These are phyloP conservation scores for Rhizophora apiculata DNA, from an alignment of 345 rosid species.

Conservation along the genomic window DNA sequence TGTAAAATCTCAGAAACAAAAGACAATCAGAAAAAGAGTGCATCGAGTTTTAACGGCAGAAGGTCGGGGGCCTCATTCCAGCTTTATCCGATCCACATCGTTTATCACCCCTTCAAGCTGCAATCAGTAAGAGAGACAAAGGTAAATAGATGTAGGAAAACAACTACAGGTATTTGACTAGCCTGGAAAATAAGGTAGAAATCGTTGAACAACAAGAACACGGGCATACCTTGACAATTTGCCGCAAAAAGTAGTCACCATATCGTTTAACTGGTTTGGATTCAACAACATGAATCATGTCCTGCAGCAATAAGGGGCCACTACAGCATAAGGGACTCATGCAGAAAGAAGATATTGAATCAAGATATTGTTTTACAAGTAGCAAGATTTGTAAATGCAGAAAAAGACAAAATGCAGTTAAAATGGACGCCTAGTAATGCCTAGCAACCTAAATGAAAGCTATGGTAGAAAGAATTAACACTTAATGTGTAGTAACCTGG, in stretches of 20 bases:
- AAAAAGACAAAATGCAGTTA: too few species aligned
- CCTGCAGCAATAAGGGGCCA: slow-evolving; percentile 44
- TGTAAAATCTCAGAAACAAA: not conserved
- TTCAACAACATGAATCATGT: slow-evolving; percentile 77
- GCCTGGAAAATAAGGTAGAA: not conserved
- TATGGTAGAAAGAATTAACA: too few species aligned
- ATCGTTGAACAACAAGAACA: not conserved
- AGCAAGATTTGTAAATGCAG: too few species aligned
- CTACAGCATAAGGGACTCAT: not conserved
- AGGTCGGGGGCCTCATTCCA: slow-evolving; percentile 44
- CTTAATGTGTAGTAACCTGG: too few species aligned
- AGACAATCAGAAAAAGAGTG: not conserved
- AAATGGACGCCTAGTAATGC: too few species aligned
- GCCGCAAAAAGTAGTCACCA: slow-evolving; percentile 92
- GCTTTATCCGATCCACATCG: slow-evolving; percentile 72
- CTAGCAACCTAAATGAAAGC: too few species aligned
- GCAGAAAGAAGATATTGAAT: too few species aligned
- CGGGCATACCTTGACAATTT: slow-evolving; percentile 71
- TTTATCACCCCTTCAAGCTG: slow-evolving; percentile 91
- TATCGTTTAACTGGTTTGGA: slow-evolving; percentile 67
- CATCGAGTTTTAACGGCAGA: not conserved
- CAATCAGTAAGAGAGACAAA: not conserved
- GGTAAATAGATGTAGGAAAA: not conserved
- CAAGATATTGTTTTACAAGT: too few species aligned
- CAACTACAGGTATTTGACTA: not conserved